Base-by-base conservation (phyloP, 176 grass and related monocot genomes). In the Eremochloa ophiuroides region DNA sequence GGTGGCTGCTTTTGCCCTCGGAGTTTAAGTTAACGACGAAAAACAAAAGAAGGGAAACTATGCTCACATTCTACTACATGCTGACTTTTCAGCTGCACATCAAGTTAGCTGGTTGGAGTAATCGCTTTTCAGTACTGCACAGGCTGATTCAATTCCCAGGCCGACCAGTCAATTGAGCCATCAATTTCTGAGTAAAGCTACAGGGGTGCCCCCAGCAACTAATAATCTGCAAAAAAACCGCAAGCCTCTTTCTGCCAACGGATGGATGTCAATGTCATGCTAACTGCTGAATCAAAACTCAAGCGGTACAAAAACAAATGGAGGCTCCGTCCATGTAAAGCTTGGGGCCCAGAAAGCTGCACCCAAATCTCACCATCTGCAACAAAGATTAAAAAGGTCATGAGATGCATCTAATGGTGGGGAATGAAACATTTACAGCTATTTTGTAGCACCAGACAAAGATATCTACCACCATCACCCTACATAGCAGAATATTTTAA, bases 61-160 rank as follows among this genome's bases (percentile, higher is more conserved):
- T 14, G 38, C 82, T 60, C 66, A 48, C 30, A 42, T 66, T 67
- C 88, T 83, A 74, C 88, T 83, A 74, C 79, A 78, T 74, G 73
- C 37, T 66, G 88, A 60, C 40, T 80, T 69, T 70, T 65, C 62
- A 71, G 66, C 38, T 50, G 50, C 72, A 43, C 87, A 81, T 77
- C 12, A 71, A 66, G 73, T 86, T 74, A 82, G 79, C 16, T 62
- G 73, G 46, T 28, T 12, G 23, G 78, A 73, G 78, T 77, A 47
- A 71, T 71, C n/a, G 27, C 35, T 31, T 74, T 62, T 61, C 77
- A 84, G 64, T 75, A 74, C 81, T 84, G 71, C 81, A 80, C 76
- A 71, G 40, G 73, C 66, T 74, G 78, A 80, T 68, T 43, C 47
- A 15, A 6, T 29, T 15, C 30, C 28, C 38, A n/a, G 25, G 78